phyloP scores from a whole-genome alignment of 305 asterid species.

The Fraxinus platypoda region DNA sequence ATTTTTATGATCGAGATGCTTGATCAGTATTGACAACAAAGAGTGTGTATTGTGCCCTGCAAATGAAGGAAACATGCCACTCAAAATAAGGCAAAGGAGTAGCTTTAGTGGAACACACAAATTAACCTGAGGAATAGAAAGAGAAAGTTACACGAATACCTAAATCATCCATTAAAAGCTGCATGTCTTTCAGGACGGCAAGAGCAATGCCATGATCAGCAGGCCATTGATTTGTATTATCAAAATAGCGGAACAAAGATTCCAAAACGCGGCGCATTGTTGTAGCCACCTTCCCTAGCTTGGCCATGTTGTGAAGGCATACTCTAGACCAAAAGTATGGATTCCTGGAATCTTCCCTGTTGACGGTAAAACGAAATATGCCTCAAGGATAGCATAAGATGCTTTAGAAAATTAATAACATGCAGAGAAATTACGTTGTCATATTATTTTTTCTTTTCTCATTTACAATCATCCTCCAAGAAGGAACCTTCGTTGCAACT shows the following conservation, averaged over 20 bases:
- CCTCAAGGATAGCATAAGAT: conserved; percentile 17
- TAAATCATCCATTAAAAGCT: conserved; percentile 75
- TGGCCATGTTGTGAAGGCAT: conserved; percentile 94
- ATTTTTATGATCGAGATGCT: conserved; percentile 95
- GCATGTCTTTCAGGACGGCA: conserved; percentile 93
- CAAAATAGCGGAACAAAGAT: conserved; percentile 85
- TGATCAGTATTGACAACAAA: conserved; percentile 76
- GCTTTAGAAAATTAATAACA: conserved; percentile 17
- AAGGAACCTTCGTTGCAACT: conserved; percentile 50
- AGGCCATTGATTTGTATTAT: conserved; percentile 75
- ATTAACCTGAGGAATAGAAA: not conserved
- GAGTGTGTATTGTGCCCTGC: conserved; percentile 85
- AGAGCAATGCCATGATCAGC: conserved; percentile 67
- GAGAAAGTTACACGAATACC: conserved; percentile 42
- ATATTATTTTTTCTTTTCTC: conserved; percentile 76
- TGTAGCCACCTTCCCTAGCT: conserved; percentile 93
- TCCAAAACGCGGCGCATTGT: conserved; percentile 97
- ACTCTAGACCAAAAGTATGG: conserved; percentile 93
- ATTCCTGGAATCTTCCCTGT: conserved; percentile 71
- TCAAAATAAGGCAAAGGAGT: conserved; percentile 17
- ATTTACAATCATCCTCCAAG: conserved; percentile 65
- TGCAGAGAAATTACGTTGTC: conserved; percentile 54
- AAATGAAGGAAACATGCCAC: not conserved
- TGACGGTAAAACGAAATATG: conserved; percentile 24
- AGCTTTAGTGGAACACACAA: not conserved